Evolutionary conservation across 1,284 basidiomycete genomes (phyloP).

Genomic region (Heterobasidion irregulare): DNA sequence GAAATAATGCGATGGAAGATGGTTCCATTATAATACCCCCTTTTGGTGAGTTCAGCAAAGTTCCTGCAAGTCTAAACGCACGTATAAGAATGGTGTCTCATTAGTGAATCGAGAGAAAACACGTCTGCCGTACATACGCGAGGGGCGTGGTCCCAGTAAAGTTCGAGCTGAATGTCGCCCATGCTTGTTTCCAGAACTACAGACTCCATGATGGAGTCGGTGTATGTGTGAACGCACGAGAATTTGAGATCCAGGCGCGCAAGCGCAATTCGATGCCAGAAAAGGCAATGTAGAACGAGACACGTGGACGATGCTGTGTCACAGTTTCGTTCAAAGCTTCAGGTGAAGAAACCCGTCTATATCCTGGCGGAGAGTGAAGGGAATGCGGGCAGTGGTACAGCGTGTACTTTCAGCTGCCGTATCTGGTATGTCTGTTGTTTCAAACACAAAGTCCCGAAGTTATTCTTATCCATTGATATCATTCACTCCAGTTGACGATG

Average conservation of each 20-base stretch:
- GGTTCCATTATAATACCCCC: constrained; percentile 81
- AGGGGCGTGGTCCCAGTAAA: constrained; percentile 89
- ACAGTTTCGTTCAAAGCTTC: too few species aligned
- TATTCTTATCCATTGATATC: background rate
- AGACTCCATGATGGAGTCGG: constrained; percentile 28
- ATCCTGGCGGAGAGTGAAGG: background rate
- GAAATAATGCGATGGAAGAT: constrained; percentile 87
- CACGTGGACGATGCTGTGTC: constrained; percentile 1
- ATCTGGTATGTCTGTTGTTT: constrained; percentile 37
- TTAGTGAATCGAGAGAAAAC: background rate
- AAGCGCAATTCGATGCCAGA: background rate
- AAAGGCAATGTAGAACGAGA: background rate
- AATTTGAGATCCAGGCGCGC: constrained; percentile 4
- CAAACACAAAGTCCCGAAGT: background rate
- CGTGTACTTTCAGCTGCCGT: constrained; percentile 71
- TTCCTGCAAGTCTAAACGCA: constrained; percentile 80
- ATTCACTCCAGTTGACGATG: constrained; percentile 47
- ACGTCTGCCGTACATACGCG: constrained; percentile 41
- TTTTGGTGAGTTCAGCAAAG: constrained; percentile 79
- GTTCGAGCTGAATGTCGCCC: constrained; percentile 83
- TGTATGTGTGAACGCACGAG: constrained; percentile 14
- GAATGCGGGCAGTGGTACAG: constrained; percentile 74
- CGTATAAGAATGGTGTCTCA: constrained; percentile 1
- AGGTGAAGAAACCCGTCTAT: too few species aligned
- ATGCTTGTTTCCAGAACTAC: constrained; percentile 82